These are phyloP conservation scores for Candida adriatica DNA, from an alignment of 805 yeast genomes.

Conservation along the genomic window DNA sequence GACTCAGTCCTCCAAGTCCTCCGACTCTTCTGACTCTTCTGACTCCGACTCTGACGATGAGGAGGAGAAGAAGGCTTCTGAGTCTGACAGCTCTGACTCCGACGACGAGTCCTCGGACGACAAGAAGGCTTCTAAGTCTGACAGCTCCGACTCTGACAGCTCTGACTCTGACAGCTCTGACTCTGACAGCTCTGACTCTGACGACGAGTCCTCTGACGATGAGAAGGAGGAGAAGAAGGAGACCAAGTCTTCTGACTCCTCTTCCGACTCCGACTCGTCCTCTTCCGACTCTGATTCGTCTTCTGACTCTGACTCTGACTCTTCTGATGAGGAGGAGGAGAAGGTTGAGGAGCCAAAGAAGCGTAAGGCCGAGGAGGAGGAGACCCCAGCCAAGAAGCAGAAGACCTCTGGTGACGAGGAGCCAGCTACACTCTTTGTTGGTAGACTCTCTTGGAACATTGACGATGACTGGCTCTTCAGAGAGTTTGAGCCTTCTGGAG, in stretches of 20 bases:
- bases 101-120: slow-evolving; percentile 7
- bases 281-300: background rate
- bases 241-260: slow-evolving; percentile 17
- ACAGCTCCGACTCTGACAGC: slow-evolving; percentile 19
- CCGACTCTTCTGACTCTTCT: slow-evolving; percentile 2
- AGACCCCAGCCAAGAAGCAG: slow-evolving; percentile 29
- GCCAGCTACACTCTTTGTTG: slow-evolving; percentile 89
- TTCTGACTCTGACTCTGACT: slow-evolving; percentile 10
- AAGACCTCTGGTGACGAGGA: slow-evolving; percentile 39
- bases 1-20: background rate
- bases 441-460: slow-evolving; percentile 94
- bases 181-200: background rate
- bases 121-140: slow-evolving; percentile 9
- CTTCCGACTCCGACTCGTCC: slow-evolving; percentile 3
- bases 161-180: slow-evolving; percentile 5
- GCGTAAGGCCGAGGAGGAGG: slow-evolving; percentile 31
- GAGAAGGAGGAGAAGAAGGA: slow-evolving; percentile 15
- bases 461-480: slow-evolving; percentile 91
- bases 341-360: slow-evolving; percentile 26
- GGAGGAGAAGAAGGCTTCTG: slow-evolving; percentile 17
- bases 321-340: slow-evolving; percentile 13
- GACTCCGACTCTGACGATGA: slow-evolving; percentile 11
- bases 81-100: slow-evolving; percentile 17
- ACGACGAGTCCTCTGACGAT: slow-evolving; percentile 1
- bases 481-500: slow-evolving; percentile 79